A percentile compares a stretch with the other conserved stretches of the same genome.
These are phyloP conservation scores for Exophiala oligosperma DNA, from an alignment of 2,329 filamentous ascomycete species.

Conservation along the genomic window DNA sequence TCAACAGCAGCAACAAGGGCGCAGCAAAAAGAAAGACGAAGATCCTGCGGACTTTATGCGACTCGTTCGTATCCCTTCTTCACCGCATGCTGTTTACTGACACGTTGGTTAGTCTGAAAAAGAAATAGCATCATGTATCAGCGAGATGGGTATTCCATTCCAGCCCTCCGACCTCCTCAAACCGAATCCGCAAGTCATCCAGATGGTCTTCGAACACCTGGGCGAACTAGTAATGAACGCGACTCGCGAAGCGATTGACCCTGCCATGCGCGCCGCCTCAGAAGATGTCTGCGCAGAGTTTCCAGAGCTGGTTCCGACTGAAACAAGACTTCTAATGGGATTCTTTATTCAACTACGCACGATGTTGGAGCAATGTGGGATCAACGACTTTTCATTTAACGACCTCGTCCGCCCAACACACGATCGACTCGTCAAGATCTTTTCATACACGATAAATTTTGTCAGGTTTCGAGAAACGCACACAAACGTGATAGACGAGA, in stretches of 20 bases:
- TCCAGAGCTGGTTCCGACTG: slow-evolving; percentile 77
- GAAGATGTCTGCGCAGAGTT: slow-evolving; percentile 81
- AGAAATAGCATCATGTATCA: slow-evolving; percentile 96
- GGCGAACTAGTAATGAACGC: slow-evolving; percentile 91
- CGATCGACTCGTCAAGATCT: slow-evolving; percentile 87
- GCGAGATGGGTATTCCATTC: slow-evolving; percentile 91
- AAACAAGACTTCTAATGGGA: slow-evolving; percentile 92
- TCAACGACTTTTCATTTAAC: slow-evolving; percentile 89
- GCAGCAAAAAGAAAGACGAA: slow-evolving; percentile 56
- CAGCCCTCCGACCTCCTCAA: slow-evolving; percentile 84
- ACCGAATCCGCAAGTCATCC: slow-evolving; percentile 89
- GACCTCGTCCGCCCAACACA: slow-evolving; percentile 91
- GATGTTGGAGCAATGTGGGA: slow-evolving; percentile 80
- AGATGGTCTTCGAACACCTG: slow-evolving; percentile 98
- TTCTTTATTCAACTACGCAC: slow-evolving; percentile 85
- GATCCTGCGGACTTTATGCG: slow-evolving; percentile 60
- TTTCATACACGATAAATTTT: slow-evolving; percentile 98
- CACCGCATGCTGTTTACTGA: slow-evolving; percentile 4
- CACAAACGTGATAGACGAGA: slow-evolving; percentile 82
- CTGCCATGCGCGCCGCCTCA: slow-evolving; percentile 88
- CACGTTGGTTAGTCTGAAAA: slow-evolving; percentile 57
- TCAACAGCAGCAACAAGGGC: slow-evolving; percentile 43
- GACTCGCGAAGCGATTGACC: slow-evolving; percentile 88
- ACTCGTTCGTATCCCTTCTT: slow-evolving; percentile 44
- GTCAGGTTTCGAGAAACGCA: slow-evolving; percentile 95